Base-by-base conservation (phyloP, 768 basidiomycete genomes). In the Chlorophyllum brunneum region DNA sequence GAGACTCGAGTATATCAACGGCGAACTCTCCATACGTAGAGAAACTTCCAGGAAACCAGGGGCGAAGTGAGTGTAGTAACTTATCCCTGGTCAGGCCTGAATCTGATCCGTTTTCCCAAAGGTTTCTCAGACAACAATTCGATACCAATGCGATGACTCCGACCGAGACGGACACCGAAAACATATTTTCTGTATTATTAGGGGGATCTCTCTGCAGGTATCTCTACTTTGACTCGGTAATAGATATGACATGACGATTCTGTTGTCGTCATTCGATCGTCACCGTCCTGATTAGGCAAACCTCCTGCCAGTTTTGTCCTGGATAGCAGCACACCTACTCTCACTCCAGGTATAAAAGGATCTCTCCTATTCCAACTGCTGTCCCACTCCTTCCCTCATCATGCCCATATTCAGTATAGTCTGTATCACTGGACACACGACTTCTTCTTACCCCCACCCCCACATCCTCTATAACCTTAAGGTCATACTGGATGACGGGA, bases 391-490 rank as follows among this genome's bases (percentile, higher is more conserved):
- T 26, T 41, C 13, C 33, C 33, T 4, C 41, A 41, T 15, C 39
- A 51, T 48, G 50, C 50, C 50, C n/a, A 52, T 43, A 30, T 38
- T 56, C 46, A 43, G 26, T 15, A 33, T 22, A 20, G 51, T 54
- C 20, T 36, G 67, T 15, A 71, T 77, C 53, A 51, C 59, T n/a
- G 61, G 61, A 20, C 79, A 79, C 59, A 79, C 77, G 7, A 78
- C 77, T 18, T 64, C 72, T 42, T 78, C 77, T 15, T 59, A 54
- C 8, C 76, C 78, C 29, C 63, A 67, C 23, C 74, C 77, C 8
- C 78, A 79, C 54, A 68, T 80, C 56, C 63, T 77, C 29, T 80
- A 79, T 57, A 61, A 63, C 42, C 47, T 79, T 30, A 62, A 74
- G 44, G 71, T 71, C 29, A 66, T 54, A 23, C 56, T 36, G 15